These are phyloP conservation scores for Microascus cirrosus DNA, from an alignment of 2,329 filamentous ascomycete genomes.

Conservation along the genomic window DNA sequence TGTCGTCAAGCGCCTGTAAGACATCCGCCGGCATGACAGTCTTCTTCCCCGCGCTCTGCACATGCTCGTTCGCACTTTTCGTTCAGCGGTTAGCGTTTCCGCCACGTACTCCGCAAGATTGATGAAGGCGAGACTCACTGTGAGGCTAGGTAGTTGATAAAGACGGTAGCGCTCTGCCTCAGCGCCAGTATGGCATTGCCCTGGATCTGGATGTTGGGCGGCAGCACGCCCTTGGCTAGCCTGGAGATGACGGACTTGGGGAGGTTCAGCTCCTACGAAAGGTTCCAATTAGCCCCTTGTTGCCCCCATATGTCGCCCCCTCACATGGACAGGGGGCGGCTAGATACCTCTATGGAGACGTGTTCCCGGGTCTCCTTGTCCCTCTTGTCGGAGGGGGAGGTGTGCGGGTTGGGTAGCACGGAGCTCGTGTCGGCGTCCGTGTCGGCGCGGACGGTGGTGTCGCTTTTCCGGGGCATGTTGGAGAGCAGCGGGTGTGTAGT, in stretches of 20 bases:
- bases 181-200: constrained; percentile 71
- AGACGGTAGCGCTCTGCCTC: constrained; percentile 72
- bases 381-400: constrained; percentile 15
- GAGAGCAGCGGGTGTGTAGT: neutral
- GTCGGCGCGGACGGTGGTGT: constrained; percentile 11
- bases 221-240: constrained; percentile 68
- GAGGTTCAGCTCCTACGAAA: constrained; percentile 56
- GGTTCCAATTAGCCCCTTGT: neutral
- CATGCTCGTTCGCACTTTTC: constrained; percentile 61
- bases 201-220: constrained; percentile 73
- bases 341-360: constrained; percentile 40
- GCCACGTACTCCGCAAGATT: neutral
- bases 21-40: constrained; percentile 69
- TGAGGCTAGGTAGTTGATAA: constrained; percentile 68
- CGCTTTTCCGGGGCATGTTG: constrained; percentile 36
- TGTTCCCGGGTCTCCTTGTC: constrained; percentile 19
- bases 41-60: constrained; percentile 57
- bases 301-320: neutral
- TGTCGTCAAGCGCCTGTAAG: constrained; percentile 64
- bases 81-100: neutral
- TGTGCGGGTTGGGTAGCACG: neutral
- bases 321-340: neutral
- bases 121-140: constrained; percentile 40
- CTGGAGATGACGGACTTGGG: constrained; percentile 74
- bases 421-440: neutral